Percentiles rank a stretch among this genome's conserved stretches.
Evolutionary conservation across 441 rosid genomes (phyloP).

Genomic region (Adansonia madagascariensis): DNA sequence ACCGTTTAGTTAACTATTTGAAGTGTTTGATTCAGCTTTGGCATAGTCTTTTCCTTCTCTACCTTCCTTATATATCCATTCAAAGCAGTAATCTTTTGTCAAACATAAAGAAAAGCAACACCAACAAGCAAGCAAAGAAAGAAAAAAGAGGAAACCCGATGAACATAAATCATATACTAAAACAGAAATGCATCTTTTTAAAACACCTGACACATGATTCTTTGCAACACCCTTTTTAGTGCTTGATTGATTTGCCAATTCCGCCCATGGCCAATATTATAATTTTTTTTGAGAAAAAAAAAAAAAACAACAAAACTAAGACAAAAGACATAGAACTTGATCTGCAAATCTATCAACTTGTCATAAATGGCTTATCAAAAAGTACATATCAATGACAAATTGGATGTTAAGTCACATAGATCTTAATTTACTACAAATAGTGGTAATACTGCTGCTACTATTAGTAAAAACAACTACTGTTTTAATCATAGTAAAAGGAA

Average conservation of each 20-base stretch:
- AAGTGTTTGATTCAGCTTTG: neutral
- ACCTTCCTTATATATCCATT: constrained; percentile 3
- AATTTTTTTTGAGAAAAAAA: constrained; percentile 22
- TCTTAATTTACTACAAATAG: constrained; percentile 14
- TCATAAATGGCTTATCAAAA: constrained; percentile 42
- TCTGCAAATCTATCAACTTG: constrained; percentile 42
- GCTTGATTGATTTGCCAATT: constrained; percentile 50
- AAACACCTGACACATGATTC: constrained; percentile 37
- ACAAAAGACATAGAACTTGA: constrained; percentile 37
- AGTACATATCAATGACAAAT: constrained; percentile 32
- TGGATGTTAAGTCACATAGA: constrained; percentile 34
- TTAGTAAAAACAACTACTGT: constrained; percentile 24
- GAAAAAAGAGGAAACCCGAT: neutral
- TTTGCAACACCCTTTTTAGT: constrained; percentile 23
- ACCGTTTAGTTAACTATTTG: neutral
- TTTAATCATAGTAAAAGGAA: constrained; percentile 22
- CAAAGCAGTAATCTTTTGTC: neutral
- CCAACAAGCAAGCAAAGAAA: constrained; percentile 27
- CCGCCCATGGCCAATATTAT: constrained; percentile 23
- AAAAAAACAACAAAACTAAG: constrained; percentile 26
- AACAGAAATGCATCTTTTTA: constrained; percentile 22
- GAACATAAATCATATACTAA: constrained; percentile 35
- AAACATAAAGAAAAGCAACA: constrained; percentile 17
- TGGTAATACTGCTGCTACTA: constrained; percentile 19
- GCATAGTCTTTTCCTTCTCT: neutral